Evolutionary conservation across 2,329 filamentous ascomycete species (phyloP).

Genomic region (Metarhizium sp.): DNA sequence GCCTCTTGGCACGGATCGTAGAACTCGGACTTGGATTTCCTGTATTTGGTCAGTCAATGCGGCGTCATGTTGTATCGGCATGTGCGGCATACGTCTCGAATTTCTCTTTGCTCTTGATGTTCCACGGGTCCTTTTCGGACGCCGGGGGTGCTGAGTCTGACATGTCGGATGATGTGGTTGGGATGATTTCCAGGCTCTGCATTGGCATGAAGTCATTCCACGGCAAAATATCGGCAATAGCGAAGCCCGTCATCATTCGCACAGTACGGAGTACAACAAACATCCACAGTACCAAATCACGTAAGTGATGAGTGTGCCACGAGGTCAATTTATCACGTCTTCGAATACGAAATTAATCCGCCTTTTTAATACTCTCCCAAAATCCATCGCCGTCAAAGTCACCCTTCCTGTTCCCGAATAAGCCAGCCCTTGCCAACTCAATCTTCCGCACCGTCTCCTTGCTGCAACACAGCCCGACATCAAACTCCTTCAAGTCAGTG

Average conservation of each 20-base stretch:
- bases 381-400: slow-evolving; percentile 17
- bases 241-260: background rate
- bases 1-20: slow-evolving; percentile 95
- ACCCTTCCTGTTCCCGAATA: slow-evolving; percentile 15
- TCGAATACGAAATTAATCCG: background rate
- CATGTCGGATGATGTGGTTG: slow-evolving; percentile 1
- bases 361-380: slow-evolving; percentile 11
- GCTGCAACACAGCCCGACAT: slow-evolving; percentile 69
- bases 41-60: slow-evolving; percentile 24
- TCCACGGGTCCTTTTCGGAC: slow-evolving; percentile 36
- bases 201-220: slow-evolving; percentile 5
- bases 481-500: slow-evolving; percentile 57
- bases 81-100: slow-evolving; percentile 48
- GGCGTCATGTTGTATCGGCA: background rate
- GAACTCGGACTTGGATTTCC: slow-evolving; percentile 82
- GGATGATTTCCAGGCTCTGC: background rate
- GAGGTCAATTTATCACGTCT: background rate
- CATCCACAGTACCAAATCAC: too few species aligned
- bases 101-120: slow-evolving; percentile 49
- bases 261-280: background rate
- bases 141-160: slow-evolving; percentile 1
- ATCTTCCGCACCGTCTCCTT: slow-evolving; percentile 44
- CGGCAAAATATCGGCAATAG: slow-evolving; percentile 12
- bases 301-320: too few species aligned
- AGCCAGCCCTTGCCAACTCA: slow-evolving; percentile 31